Evolutionary conservation across 106 monocot genomes (phyloP).

Genomic region (Acorus calamus): DNA sequence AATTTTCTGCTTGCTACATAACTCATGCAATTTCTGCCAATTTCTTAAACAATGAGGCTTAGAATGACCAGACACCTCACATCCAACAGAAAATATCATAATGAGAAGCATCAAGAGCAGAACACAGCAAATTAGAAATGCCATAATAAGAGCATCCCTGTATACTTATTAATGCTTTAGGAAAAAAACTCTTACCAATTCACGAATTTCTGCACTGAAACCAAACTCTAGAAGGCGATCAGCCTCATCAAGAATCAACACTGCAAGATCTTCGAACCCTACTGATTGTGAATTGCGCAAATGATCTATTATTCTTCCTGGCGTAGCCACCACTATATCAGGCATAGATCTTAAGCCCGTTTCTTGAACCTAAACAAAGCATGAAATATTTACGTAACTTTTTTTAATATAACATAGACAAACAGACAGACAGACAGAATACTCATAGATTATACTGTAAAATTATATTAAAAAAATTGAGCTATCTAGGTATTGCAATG

Average conservation of each 20-base stretch:
- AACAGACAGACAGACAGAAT: no score
- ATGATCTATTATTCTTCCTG: constrained; percentile 96
- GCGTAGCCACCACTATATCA: constrained; percentile 94
- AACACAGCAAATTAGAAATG: no score
- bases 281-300: constrained; percentile 81
- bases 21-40: no score
- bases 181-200: constrained; percentile 43
- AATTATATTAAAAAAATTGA: no score
- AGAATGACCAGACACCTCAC: no score
- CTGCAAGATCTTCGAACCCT: constrained; percentile 89
- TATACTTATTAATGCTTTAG: no score
- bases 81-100: no score
- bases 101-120: no score
- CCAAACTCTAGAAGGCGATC: constrained; percentile 96
- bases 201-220: constrained; percentile 90
- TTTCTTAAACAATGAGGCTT: no score
- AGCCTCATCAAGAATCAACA: constrained; percentile 95
- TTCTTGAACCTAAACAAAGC: constrained; percentile 68
- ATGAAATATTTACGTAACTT: neutral
- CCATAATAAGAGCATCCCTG: no score
- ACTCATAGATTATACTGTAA: no score
- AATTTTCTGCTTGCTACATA: neutral
- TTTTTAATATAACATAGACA: neutral
- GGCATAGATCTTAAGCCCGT: constrained; percentile 82
- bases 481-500: no score